Base-by-base conservation (phyloP, 495 filamentous ascomycete species). In the Usnea hakonensis region DNA sequence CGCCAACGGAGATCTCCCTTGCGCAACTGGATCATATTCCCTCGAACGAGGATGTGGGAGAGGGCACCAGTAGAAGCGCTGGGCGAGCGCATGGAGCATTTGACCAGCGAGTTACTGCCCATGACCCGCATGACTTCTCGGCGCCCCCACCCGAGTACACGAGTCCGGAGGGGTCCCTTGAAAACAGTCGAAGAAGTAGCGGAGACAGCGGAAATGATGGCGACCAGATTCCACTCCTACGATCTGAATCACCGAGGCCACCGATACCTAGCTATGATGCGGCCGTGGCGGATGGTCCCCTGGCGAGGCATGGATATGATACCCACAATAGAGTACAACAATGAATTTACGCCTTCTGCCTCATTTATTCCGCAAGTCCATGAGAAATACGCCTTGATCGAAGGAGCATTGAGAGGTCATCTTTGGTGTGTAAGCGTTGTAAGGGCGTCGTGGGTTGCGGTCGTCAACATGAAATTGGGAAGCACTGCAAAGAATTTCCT, bases 1-100 rank as follows among this genome's bases (percentile, higher is more conserved):
- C 87, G 65, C 91, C 94, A n/a, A 97, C 93, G 32, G 94, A 98
- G 70, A 98, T 98, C 62, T 96, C 91, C 6, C 84, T 98, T 32
- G 91, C 94, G 13, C 83, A 83, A 67, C 74, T 88, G 38, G 82
- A 86, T 38, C 90, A 88, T 56, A 83, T 89, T 33, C 82, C 85
- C 53, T 84, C 87, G 3, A 78, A 89, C 54, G 89, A 91, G 62
- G 86, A 89, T 69, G 75, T 77, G 26, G 91, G 88, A n/a, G 90
- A 94, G 72, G 83, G 85, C 5, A 83, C 83, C 28, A 93, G 87
- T 66, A 73, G 76, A n/a, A 77, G 79, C 61, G 78, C 73, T 55
- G 75, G 79, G 32, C 74, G 73, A 21, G 70, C 67, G 38, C 67
- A 68, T 8, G 71, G 70, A 17, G 68, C 65, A 73, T 48, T 64